Base-by-base conservation (phyloP, 176 grass and related monocot species). In the Triticum dicoccoides region DNA sequence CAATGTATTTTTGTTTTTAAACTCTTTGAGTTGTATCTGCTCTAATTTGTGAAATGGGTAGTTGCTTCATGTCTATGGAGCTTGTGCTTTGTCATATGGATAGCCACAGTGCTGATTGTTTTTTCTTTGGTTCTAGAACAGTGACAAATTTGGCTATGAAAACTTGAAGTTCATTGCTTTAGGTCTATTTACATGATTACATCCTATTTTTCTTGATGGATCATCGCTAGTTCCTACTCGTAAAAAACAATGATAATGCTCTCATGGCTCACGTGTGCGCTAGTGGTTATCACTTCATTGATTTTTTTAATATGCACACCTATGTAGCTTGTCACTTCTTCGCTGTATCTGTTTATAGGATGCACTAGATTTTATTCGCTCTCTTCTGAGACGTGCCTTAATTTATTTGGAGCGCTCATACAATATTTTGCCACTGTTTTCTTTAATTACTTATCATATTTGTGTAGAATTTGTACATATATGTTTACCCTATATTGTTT, bases 401-500 rank as follows among this genome's bases (percentile, higher is more conserved):
- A 29, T 62, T 78, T 76, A 11, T 44, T 82, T 65, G 21, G 59
- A 65, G 27, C n/a, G 30, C 35, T 38, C 29, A 27, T 70, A 27
- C 20, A 75, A 35, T 63, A 70, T 76, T n/a, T 74, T 75, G 44
- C 21, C 63, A 70, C 59, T 81, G 11, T 86, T 85, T 89, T 42
- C 66, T 15, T 37, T 3, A 65, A 10, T 54, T 54, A 51, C 20
- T 51, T 12, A 5, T 23, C 24, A 80, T 41, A 69, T 35, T 44
- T 86, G 21, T 82, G 37, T 86, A 63, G 38, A 51, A 86, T 86
- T 76, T 62, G 45, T 30, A 71, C 30, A 82, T 52, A 61, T 69
- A 17, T 45, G 59, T 49, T 37, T 59, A 42, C 11, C 52, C 24
- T 72, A 27, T 87, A 72, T 13, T 86, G 24, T 38, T 86, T 70